Percentiles rank a stretch among this genome's conserved stretches.
Conservation (phyloP, 2,329 filamentous ascomycete genomes). For the Shiraia bambusicola region DNA sequence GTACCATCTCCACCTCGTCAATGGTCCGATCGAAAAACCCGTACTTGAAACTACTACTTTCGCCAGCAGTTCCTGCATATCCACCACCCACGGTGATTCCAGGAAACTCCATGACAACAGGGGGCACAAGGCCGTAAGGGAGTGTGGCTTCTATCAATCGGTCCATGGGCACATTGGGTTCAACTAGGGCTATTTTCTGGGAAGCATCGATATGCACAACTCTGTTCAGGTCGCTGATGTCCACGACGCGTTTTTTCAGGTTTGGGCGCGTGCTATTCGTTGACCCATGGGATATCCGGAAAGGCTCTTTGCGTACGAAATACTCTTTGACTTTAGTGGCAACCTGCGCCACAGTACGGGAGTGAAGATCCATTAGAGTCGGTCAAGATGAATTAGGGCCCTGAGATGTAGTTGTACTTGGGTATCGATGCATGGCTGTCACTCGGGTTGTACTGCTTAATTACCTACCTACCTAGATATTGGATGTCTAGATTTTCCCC, state of each 20-base stretch:
- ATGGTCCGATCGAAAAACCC: conserved; percentile 67
- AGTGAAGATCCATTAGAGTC: conserved; percentile 43
- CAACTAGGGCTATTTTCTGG: conserved; percentile 61
- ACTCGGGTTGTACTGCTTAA: too few relatives aligned
- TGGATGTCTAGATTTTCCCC: too few relatives aligned
- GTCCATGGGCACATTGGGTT: conserved; percentile 72
- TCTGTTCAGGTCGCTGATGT: conserved; percentile 65
- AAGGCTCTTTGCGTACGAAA: conserved; percentile 58
- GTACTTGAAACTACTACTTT: conserved; percentile 68
- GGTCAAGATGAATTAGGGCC: background rate
- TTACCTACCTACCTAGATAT: too few relatives aligned
- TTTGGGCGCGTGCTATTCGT: conserved; percentile 71
- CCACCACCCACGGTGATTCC: conserved; percentile 71
- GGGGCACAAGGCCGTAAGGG: conserved; percentile 59
- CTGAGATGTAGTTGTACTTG: background rate
- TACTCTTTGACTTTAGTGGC: conserved; percentile 52
- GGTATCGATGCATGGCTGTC: background rate
- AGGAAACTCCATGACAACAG: conserved; percentile 71
- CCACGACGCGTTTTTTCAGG: conserved; percentile 53
- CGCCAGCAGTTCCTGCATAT: conserved; percentile 67
- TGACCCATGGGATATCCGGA: conserved; percentile 75
- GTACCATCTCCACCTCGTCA: conserved; percentile 64
- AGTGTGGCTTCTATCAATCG: conserved; percentile 60
- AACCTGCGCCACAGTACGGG: conserved; percentile 49
- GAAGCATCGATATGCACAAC: conserved; percentile 62